Evolutionary conservation across 2,329 filamentous ascomycete genomes (phyloP).

Genomic region (Fusarium sp.): DNA sequence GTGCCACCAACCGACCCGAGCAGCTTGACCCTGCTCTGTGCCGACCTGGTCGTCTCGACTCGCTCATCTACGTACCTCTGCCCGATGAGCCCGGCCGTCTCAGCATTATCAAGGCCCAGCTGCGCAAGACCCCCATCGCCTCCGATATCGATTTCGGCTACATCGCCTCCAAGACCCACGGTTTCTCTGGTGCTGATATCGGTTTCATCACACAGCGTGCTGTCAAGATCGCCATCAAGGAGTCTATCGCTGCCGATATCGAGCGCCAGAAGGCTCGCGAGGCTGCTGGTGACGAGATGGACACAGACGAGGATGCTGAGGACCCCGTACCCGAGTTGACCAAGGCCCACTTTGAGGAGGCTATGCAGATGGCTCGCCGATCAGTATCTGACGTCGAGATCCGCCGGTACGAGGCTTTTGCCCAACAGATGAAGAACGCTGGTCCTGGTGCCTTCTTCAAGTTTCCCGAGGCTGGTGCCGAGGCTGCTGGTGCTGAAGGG

Average conservation of each 20-base stretch:
- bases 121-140: constrained; percentile 96
- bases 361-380: constrained; percentile 92
- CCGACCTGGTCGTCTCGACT: constrained; percentile 98
- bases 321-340: constrained; percentile 97
- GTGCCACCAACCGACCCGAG: constrained; percentile 97
- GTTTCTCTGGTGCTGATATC: constrained; percentile 99
- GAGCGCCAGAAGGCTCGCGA: constrained; percentile 90
- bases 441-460: constrained; percentile 98
- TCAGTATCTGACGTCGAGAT: constrained; percentile 98
- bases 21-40: constrained; percentile 98
- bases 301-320: constrained; percentile 74
- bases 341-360: constrained; percentile 97
- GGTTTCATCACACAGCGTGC: constrained; percentile 99
- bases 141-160: constrained; percentile 86
- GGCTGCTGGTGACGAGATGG: constrained; percentile 84
- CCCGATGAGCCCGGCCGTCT: constrained; percentile 91
- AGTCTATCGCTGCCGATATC: constrained; percentile 89
- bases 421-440: constrained; percentile 98
- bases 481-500: constrained; percentile 69
- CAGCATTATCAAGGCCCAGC: constrained; percentile 91
- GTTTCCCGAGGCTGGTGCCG: constrained; percentile 79
- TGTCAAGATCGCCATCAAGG: constrained; percentile 99
- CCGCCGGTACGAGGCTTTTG: constrained; percentile 96
- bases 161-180: constrained; percentile 97
- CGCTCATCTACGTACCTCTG: constrained; percentile 96